Evolutionary conservation across 306 rosid species (phyloP), one percentile per base, ranked within the genome.

Genomic region (Luffa aegyptiaca): DNA sequence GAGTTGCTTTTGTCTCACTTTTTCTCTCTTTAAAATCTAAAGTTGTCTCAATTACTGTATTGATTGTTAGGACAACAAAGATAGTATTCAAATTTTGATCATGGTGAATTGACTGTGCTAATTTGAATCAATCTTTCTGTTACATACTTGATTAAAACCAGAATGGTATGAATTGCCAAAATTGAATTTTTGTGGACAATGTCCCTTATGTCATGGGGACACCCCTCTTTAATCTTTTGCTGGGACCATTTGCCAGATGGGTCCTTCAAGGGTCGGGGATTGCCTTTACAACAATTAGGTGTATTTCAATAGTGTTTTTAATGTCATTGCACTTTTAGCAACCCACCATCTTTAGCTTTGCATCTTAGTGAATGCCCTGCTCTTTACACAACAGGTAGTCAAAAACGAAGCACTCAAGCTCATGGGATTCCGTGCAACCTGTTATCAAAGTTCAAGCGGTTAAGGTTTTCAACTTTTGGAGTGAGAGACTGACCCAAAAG

Each of bases 361-460:
- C 90, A 86, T 85, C 87, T 88, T 88, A 85, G 83, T 84, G 84
- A 85, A 87, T 90, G 88, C 66, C 87, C 80, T 45, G 78, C 88
- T 83, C 92, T 87, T 88, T 90, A 66, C 85, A 84, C 82, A 82
- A 70, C 97, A 86, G 64, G 36, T 75, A 81, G 98, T 96, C 93
- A 91, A 93, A 90, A 80, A 77, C 79, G 33, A 79, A 82, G 51
- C 79, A 75, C 76, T 62, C 79, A 13, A 48, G 69, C 83, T 81
- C 65, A 75, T 77, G 83, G 83, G 86, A 84, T 87, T 77, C 89
- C 83, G 83, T 87, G 83, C 87, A 55, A 57, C 80, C 53, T n/a
- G 52, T 21, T 74, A 66, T 61, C 80, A 10, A 76, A 49, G 44
- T 51, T 80, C 83, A 86, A 56, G 72, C 72, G 81, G 83, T 83